These are phyloP conservation scores for Nigrospora sphaerica DNA, from an alignment of 2,329 filamentous ascomycete genomes.

Conservation along the genomic window DNA sequence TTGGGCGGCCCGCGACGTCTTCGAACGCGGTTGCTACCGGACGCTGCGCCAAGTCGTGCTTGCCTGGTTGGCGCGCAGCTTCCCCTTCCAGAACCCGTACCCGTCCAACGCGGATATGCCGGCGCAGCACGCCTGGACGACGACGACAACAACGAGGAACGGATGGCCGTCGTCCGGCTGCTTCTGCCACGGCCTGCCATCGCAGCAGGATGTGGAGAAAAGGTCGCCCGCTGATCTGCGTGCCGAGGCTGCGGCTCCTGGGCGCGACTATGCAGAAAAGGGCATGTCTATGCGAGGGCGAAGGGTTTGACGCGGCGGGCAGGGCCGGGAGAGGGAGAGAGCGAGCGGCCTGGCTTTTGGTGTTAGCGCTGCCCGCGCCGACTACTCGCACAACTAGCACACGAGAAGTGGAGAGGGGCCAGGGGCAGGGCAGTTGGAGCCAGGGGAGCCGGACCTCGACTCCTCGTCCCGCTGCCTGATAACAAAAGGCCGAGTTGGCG, in stretches of 20 bases:
- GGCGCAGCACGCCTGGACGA: too few species aligned
- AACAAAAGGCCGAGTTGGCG: too few species aligned
- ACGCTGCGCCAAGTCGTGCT: neutral
- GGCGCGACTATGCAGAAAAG: neutral
- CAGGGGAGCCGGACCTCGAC: too few species aligned
- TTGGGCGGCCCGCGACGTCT: neutral
- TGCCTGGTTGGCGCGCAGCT: neutral
- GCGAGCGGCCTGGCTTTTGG: neutral
- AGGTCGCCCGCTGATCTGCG: neutral
- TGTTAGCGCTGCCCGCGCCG: neutral
- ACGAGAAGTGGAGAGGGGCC: neutral
- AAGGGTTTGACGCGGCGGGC: neutral
- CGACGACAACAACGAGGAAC: neutral
- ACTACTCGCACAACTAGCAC: too few species aligned
- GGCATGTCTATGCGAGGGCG: conserved; percentile 1
- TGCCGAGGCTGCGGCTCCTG: neutral
- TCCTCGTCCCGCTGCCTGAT: too few species aligned
- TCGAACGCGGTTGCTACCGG: neutral
- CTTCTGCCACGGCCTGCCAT: neutral
- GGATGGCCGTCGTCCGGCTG: neutral
- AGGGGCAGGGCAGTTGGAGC: neutral
- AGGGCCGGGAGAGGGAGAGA: neutral
- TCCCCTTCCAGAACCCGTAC: neutral
- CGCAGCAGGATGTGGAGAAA: neutral
- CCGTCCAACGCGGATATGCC: too few species aligned